phyloP scores from a whole-genome alignment of 164 flowering plant species.

The Cinnamomum chago region DNA sequence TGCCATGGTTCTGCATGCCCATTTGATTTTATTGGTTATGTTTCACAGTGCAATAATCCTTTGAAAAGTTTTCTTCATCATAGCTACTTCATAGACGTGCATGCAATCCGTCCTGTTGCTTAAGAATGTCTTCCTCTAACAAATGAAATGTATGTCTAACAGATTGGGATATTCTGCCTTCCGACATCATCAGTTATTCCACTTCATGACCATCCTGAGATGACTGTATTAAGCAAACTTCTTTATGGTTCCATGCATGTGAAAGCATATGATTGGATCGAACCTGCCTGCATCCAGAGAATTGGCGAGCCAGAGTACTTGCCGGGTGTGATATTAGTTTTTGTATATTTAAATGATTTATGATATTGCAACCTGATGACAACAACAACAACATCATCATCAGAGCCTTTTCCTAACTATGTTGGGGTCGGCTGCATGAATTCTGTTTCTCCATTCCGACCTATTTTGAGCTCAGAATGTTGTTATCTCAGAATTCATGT shows the following conservation, averaged over 20 bases:
- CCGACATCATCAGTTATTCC: slow-evolving; percentile 96
- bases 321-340: slow-evolving; percentile 40
- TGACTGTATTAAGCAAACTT: slow-evolving; percentile 91
- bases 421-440: no score
- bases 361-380: no score
- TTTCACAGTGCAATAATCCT: not conserved
- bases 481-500: no score
- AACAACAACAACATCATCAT: no score
- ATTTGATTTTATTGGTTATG: not conserved
- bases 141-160: slow-evolving; percentile 22
- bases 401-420: no score
- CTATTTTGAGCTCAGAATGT: no score
- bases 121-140: not conserved
- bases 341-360: not conserved
- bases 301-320: slow-evolving; percentile 27
- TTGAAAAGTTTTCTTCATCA: not conserved
- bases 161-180: slow-evolving; percentile 94
- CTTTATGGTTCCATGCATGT: slow-evolving; percentile 95
- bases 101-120: not conserved
- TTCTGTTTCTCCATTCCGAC: no score
- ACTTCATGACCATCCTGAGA: slow-evolving; percentile 95
- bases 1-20: not conserved
- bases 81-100: not conserved
- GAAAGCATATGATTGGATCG: slow-evolving; percentile 96
- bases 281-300: slow-evolving; percentile 50